Evolutionary conservation across 768 basidiomycete species (phyloP).

Genomic region (Lactarius hatsudake): DNA sequence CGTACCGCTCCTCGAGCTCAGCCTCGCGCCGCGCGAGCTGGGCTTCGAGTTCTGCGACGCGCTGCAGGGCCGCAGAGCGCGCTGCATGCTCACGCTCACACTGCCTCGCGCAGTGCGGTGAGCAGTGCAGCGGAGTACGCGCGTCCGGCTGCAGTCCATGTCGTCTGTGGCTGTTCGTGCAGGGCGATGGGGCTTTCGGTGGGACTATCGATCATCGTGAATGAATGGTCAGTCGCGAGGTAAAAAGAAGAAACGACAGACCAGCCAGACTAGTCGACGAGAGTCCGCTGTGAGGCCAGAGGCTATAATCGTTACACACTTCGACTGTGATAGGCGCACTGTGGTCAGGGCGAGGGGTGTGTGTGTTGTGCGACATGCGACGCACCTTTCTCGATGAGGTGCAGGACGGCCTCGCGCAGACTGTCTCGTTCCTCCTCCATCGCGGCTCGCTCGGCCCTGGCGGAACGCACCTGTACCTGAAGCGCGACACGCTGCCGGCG

Average conservation of each 20-base stretch:
- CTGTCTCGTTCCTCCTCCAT: conserved; percentile 52
- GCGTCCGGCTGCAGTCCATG: conserved; percentile 28
- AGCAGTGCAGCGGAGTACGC: conserved; percentile 48
- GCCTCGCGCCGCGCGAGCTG: conserved; percentile 56
- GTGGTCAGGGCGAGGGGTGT: background rate
- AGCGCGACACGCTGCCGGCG: conserved; percentile 37
- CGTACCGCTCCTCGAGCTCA: conserved; percentile 42
- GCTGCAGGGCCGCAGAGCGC: conserved; percentile 39
- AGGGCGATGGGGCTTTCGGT: conserved; percentile 17
- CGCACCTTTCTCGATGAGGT: conserved; percentile 61
- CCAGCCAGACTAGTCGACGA: conserved; percentile 8
- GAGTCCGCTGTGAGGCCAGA: conserved; percentile 27
- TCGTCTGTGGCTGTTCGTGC: conserved; percentile 29
- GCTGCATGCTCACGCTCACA: conserved; percentile 45
- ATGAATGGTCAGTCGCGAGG: background rate
- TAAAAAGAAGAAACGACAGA: background rate
- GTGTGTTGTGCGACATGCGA: conserved; percentile 5
- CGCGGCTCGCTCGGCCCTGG: conserved; percentile 30
- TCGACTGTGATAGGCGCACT: conserved; percentile 20
- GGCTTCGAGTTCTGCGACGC: conserved; percentile 48
- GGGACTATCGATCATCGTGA: background rate
- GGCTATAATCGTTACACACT: conserved; percentile 26
- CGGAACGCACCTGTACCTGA: conserved; percentile 36
- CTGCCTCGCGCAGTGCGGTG: conserved; percentile 40
- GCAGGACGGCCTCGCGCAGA: conserved; percentile 49